Base-by-base conservation (phyloP, 2,329 filamentous ascomycete species). In the Aciculosporium take region DNA sequence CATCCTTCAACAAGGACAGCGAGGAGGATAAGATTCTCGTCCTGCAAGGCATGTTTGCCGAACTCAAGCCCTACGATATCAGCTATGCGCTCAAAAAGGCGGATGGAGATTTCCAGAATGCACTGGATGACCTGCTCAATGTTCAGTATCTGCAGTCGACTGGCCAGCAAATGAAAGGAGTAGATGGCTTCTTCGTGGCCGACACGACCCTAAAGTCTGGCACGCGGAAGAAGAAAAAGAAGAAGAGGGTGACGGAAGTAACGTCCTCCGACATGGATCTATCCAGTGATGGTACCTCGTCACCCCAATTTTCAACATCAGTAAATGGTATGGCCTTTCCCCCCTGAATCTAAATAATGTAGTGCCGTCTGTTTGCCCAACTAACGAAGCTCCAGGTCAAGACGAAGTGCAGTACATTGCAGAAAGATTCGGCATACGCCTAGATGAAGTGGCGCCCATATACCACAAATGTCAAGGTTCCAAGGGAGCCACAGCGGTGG, bases 81-180 rank as follows among this genome's bases (percentile, higher is more conserved):
- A 64, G 66, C 32, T 72, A 79, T 47, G 74, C 78, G 0, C 61
- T 94, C 39, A 75, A 74, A 48, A 84, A 84, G 52, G 74, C 69
- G 24, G 68, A 73, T 9, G 75, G 79, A 0, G 75, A 85, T 48
- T 73, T 84, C 30, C 74, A 79, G 44, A 67, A 69, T 12, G 76
- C 85, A 1, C 78, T 93, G 46, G 86, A 94, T 51, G 78, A 86
- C 44, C 65, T 96, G 10, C 70, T 95, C 25, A 93, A 83, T 49
- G 69, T 85, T 12, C 76, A 83, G 17, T 86, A 81, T 53, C 77
- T 95, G 4, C 76, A 85, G 44, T 76, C 86, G 43, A 71, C 68
- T 1, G 73, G 73, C 0, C 67, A 74, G 41, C 66, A 72, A 1
- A 65, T 69, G 1, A 89, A 83, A 55, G 84, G 87, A 0, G 67